Conservation (phyloP, 345 rosid species). For the Salix suchowensis region DNA sequence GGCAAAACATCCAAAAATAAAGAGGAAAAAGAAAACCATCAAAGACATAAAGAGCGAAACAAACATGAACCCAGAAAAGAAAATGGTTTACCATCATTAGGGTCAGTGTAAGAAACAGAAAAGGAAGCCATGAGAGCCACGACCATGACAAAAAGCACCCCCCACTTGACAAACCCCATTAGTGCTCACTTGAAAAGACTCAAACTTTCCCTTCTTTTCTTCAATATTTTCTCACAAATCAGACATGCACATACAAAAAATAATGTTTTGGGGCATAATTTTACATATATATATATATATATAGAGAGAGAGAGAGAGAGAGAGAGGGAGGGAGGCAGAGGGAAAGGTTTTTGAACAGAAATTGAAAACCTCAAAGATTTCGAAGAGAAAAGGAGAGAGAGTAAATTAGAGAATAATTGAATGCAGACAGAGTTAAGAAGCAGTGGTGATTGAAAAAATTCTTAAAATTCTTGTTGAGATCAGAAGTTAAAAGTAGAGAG, state of each 20-base stretch:
- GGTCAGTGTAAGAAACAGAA: slow-evolving; percentile 47
- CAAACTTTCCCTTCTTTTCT: not conserved
- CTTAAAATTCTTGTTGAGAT: not conserved
- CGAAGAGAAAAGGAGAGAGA: not conserved
- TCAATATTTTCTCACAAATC: not conserved
- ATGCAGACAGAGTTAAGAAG: not conserved
- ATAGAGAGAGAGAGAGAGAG: too few species aligned
- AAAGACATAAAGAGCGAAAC: not conserved
- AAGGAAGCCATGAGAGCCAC: slow-evolving; percentile 38
- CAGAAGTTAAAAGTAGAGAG: not conserved
- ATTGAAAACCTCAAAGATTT: not conserved
- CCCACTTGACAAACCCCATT: slow-evolving; percentile 42
- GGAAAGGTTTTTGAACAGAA: not conserved
- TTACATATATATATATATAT: not conserved
- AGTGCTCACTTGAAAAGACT: not conserved
- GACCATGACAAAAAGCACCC: slow-evolving; percentile 29
- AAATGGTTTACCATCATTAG: slow-evolving; percentile 52
- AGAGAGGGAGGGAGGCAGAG: not conserved
- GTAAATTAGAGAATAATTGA: not conserved
- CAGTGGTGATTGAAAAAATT: not conserved
- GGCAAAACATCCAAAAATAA: not conserved
- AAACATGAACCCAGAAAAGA: not conserved
- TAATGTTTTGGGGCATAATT: not conserved
- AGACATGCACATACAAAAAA: not conserved
- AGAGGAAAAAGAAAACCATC: not conserved